Percentiles rank a stretch among this genome's conserved stretches.
Conservation (phyloP, 768 basidiomycete genomes). For the Naganishia vaughanmartiniae region DNA sequence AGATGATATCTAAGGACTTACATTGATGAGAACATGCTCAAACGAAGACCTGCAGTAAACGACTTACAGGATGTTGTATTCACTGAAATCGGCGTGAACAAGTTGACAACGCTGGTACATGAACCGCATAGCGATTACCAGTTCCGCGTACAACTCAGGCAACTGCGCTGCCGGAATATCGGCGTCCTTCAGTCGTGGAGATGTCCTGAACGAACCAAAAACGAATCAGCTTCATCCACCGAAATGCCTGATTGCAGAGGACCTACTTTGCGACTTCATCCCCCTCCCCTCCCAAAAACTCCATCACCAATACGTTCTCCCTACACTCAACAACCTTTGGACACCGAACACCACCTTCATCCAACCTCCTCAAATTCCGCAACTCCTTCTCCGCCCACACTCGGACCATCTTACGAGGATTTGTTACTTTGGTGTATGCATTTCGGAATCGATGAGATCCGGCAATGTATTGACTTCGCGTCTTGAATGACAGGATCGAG, state of each 20-base stretch:
- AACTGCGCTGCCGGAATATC: conserved; percentile 59
- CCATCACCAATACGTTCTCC: conserved; percentile 96
- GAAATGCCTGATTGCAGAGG: not conserved
- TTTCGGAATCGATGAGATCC: conserved; percentile 93
- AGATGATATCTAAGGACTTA: conserved; percentile 50
- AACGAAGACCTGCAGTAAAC: not conserved
- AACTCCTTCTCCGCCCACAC: conserved; percentile 99
- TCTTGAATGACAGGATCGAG: conserved; percentile 94
- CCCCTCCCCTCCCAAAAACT: conserved; percentile 66
- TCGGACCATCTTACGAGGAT: conserved; percentile 97
- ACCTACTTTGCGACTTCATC: conserved; percentile 15
- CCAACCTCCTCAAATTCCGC: conserved; percentile 84
- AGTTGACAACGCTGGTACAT: conserved; percentile 89
- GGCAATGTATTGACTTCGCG: conserved; percentile 92
- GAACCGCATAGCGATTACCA: conserved; percentile 72
- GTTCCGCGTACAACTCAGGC: conserved; percentile 68
- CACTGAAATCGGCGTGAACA: conserved; percentile 95
- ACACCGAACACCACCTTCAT: conserved; percentile 75
- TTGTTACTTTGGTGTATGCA: conserved; percentile 67
- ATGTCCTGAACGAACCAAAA: conserved; percentile 63
- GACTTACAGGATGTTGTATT: conserved; percentile 89
- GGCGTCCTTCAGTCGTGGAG: conserved; percentile 91
- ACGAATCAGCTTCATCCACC: not conserved
- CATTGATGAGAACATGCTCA: not conserved
- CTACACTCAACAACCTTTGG: conserved; percentile 89